A percentile compares a stretch with the other conserved stretches of the same genome.
Evolutionary conservation across 495 filamentous ascomycete genomes (phyloP).

Genomic region (Amniculicola lignicola): DNA sequence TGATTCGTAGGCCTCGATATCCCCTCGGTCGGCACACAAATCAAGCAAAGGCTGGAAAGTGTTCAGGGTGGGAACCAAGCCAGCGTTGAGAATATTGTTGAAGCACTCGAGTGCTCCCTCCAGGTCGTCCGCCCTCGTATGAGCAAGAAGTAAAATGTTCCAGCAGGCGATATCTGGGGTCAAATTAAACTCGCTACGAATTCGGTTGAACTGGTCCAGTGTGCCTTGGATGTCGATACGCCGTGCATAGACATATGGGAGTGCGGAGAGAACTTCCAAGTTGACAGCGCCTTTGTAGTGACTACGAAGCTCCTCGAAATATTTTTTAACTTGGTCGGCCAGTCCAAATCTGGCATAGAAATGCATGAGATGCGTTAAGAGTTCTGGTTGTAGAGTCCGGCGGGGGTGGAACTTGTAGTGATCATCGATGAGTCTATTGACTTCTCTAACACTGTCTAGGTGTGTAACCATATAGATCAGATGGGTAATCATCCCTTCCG

Average conservation of each 20-base stretch:
- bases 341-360: slow-evolving; percentile 57
- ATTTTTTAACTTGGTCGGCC: slow-evolving; percentile 47
- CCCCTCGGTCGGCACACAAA: slow-evolving; percentile 68
- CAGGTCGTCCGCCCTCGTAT: slow-evolving; percentile 62
- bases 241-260: slow-evolving; percentile 65
- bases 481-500: neutral
- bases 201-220: slow-evolving; percentile 56
- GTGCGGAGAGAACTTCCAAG: slow-evolving; percentile 40
- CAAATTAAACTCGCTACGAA: slow-evolving; percentile 53
- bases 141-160: slow-evolving; percentile 76
- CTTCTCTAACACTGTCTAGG: neutral
- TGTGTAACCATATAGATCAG: slow-evolving; percentile 7
- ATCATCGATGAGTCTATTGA: slow-evolving; percentile 19
- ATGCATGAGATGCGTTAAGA: slow-evolving; percentile 29
- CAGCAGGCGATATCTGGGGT: slow-evolving; percentile 56
- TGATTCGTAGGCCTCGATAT: slow-evolving; percentile 62
- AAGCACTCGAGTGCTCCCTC: slow-evolving; percentile 60
- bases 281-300: slow-evolving; percentile 38
- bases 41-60: slow-evolving; percentile 71
- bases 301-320: slow-evolving; percentile 55
- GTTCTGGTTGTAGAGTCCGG: neutral
- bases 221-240: slow-evolving; percentile 59
- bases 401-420: slow-evolving; percentile 26
- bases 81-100: slow-evolving; percentile 49
- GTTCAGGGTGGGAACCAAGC: slow-evolving; percentile 51